Base-by-base conservation (phyloP, 2,329 filamentous ascomycete genomes). In the Thielaviopsis euricoi region DNA sequence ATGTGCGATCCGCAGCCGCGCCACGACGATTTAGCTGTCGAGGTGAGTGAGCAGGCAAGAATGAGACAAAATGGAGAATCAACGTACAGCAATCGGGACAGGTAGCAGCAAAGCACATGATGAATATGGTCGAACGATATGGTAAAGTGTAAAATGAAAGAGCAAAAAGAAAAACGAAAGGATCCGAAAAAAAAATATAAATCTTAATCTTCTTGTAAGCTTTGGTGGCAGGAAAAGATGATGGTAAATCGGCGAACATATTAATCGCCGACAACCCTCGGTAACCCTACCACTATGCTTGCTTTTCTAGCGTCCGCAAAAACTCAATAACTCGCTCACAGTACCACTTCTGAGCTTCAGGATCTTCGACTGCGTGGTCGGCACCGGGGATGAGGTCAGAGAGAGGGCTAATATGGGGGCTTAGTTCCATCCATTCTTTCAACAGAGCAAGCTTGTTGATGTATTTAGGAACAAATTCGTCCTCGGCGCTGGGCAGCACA, bases 401-500 rank as follows among this genome's bases (percentile, higher is more conserved):
- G 6, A 80, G 65, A 21, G 71, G 65, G 63, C 78, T 80, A 19
- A 74, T 74, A 10, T 74, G 65, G 2, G 68, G 64, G 59, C 71
- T 77, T 6, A 73, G 68, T 0, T 65, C 63, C 61, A 67, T 73
- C 79, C 85, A 90, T 56, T 71, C 75, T 58, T 73, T 68, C 57
- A 87, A 70, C 60, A 87, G 67, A 2, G 65, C 73, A 26, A 70
- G 69, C 64, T 82, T 81, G 65, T 87, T 77, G 17, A 88, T 70
- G 1, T 64, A 66, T 1, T 64, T 59, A 0, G 85, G 81, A 1
- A 88, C 76, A 65, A 74, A 81, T 67, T 87, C 81, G 67, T 91
- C 87, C 50, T 75, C 69, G 6, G 73, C 83, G 1, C 83, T 83
- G 60, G 82, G 80, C 33, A 89, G 66, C 19, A 87, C 79, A 62